Base-by-base conservation (phyloP, 2,329 filamentous ascomycete species). In the Colletotrichum noveboracense region DNA sequence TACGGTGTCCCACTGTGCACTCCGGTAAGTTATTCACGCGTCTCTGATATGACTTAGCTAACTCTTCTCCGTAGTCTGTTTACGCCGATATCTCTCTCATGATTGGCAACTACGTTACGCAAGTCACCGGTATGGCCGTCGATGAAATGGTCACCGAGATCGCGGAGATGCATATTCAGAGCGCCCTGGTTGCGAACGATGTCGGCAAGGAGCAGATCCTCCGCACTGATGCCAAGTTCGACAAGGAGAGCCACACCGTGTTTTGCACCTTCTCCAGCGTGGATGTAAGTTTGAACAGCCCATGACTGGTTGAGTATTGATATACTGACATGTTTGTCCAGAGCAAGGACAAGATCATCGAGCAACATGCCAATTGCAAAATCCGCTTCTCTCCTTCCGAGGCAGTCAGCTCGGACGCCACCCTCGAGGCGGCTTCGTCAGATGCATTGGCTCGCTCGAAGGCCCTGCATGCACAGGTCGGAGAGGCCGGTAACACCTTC, bases 1-100 rank as follows among this genome's bases (percentile, higher is more conserved):
- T 94, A 95, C 80, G 92, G 92, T 66, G 89, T 89, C 71, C 88
- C 91, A 48, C 87, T 94, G 18, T 93, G 91, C 79, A 92, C 93
- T 13, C 94, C 93, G 7, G 68, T 71, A 56, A 66, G 68, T 30
- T 4, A 6, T 7, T 3, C 0, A 13, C 16, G 2, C 12, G 2
- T 56, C 6, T 8, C 18, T 70, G 58, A 6, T 0, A 1, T 24
- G 10, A 32, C 21, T 12, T 52, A 2, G 26, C 68, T 71, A 24
- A 70, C 14, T 60, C 18, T 10, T 24, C 0, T 28, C 4, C 28
- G 1, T 21, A 70, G 36, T 86, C 87, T 32, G 48, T 78, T 10
- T 80, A 93, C 75, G 91, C 90, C 14, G 92, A 94, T 76, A 92
- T 93, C 82, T 90, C 90, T 5, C 88, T 90, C 82, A 94, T 92